A percentile compares a stretch with the other conserved stretches of the same genome.
Conservation (phyloP, 176 grass and related monocot genomes). For the Carex kokanica region DNA sequence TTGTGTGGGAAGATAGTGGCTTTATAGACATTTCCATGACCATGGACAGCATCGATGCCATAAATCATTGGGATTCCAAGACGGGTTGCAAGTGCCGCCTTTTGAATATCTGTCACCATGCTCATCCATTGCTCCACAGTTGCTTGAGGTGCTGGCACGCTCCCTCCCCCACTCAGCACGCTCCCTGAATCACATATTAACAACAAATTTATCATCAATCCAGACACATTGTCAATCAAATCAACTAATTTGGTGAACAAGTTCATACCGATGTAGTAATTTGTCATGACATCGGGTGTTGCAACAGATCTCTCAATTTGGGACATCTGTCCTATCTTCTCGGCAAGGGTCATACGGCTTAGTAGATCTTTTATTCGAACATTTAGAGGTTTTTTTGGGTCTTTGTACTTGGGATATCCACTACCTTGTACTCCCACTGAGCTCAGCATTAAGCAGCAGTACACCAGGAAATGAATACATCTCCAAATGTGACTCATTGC, state of each 20-base stretch:
- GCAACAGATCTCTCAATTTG: slow-evolving; percentile 57
- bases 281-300: slow-evolving; percentile 38
- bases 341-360: slow-evolving; percentile 42
- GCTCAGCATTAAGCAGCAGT: not conserved
- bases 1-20: slow-evolving; percentile 31
- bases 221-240: not conserved
- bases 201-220: not conserved
- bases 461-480: slow-evolving; percentile 10
- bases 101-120: slow-evolving; percentile 51
- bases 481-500: not conserved
- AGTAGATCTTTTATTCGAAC: slow-evolving; percentile 36
- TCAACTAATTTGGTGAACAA: not conserved
- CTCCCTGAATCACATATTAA: slow-evolving; percentile 34
- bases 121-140: slow-evolving; percentile 41
- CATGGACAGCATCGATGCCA: slow-evolving; percentile 28
- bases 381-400: slow-evolving; percentile 42
- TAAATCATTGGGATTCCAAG: slow-evolving; percentile 32
- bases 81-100: slow-evolving; percentile 26
- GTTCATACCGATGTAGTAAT: slow-evolving; percentile 36
- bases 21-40: slow-evolving; percentile 25
- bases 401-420: slow-evolving; percentile 36
- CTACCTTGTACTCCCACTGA: not conserved
- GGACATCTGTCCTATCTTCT: slow-evolving; percentile 63
- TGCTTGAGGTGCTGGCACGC: slow-evolving; percentile 43
- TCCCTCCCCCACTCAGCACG: slow-evolving; percentile 58